phyloP scores from a whole-genome alignment of 2,329 filamentous ascomycete species.

The Lecanicillium sp. region DNA sequence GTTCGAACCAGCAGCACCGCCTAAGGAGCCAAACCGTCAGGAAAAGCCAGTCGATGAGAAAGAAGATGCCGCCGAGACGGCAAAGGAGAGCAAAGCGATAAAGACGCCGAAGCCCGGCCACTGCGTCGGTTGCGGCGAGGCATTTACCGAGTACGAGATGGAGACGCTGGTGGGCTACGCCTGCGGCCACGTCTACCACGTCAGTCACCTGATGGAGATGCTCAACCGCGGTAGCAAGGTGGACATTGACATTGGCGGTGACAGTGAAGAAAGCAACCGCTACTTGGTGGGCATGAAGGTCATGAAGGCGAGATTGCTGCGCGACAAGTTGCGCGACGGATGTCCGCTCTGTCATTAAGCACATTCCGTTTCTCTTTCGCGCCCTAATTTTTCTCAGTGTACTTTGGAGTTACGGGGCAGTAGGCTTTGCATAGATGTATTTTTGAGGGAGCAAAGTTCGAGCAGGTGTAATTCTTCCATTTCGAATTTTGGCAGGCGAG shows the following conservation, averaged over 20 bases:
- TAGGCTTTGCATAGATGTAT: background rate
- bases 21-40: conserved; percentile 34
- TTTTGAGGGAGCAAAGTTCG: background rate
- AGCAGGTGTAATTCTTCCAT: background rate
- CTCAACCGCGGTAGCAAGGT: conserved; percentile 39
- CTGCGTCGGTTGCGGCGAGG: conserved; percentile 51
- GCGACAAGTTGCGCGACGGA: conserved; percentile 60
- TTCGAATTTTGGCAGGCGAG: background rate
- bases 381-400: background rate
- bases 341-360: conserved; percentile 51
- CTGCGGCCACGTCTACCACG: conserved; percentile 77
- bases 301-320: conserved; percentile 72
- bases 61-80: conserved; percentile 14
- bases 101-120: conserved; percentile 42
- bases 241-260: conserved; percentile 42
- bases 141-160: conserved; percentile 55
- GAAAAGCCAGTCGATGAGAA: conserved; percentile 21
- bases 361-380: background rate
- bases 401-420: no score
- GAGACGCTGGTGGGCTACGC: conserved; percentile 75
- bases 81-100: conserved; percentile 19
- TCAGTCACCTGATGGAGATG: conserved; percentile 60
- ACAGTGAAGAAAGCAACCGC: conserved; percentile 38
- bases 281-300: conserved; percentile 80
- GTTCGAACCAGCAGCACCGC: conserved; percentile 56